Evolutionary conservation across 257 asterid genomes (phyloP), one percentile per base, ranked within the genome.

Genomic region (Ilex asprella): DNA sequence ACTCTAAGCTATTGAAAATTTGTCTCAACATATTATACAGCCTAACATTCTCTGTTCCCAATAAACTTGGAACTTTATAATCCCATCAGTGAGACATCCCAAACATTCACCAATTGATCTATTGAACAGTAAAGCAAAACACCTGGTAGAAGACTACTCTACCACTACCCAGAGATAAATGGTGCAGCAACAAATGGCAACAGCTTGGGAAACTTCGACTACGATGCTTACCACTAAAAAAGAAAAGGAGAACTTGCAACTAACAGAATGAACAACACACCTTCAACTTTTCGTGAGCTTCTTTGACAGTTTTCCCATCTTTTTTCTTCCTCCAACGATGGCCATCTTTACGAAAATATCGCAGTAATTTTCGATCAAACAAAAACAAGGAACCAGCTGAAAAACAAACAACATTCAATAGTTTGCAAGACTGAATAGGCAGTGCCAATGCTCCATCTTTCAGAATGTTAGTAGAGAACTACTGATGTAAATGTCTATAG

Each of bases 261-360:
- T 3, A 41, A 16, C 30, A 43, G 58, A n/a, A 21, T 57, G 56
- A 52, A 12, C n/a, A 32, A 53, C 31, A 47, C 21, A 61, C 68
- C 74, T 54, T 73, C 30, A 73, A 59, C 65, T 58, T 67, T 55
- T 73, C 78, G 67, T 73, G 74, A 56, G 74, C 70, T 54, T 73
- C 78, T 62, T 67, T 58, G 21, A 73, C 70, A 35, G 73, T 73
- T 56, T 67, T 63, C 16, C 78, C 78, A 16, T 73, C 74, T 50
- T 67, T 67, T 44, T 73, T 73, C 66, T 73, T 73, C 55, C 74
- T 73, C 78, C 78, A 67, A 31, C 31, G 49, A 69, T 73, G 73
- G 16, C 78, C 67, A 58, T 73, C 78, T 56, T 67, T 73, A 43
- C 78, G 59, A 55, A 73, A 73, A 54, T 63, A 39, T 21, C 70